A percentile compares a stretch with the other conserved stretches of the same genome.
Evolutionary conservation across 352 stramenopile genomes (phyloP).

Genomic region (Phytophthora meadii): DNA sequence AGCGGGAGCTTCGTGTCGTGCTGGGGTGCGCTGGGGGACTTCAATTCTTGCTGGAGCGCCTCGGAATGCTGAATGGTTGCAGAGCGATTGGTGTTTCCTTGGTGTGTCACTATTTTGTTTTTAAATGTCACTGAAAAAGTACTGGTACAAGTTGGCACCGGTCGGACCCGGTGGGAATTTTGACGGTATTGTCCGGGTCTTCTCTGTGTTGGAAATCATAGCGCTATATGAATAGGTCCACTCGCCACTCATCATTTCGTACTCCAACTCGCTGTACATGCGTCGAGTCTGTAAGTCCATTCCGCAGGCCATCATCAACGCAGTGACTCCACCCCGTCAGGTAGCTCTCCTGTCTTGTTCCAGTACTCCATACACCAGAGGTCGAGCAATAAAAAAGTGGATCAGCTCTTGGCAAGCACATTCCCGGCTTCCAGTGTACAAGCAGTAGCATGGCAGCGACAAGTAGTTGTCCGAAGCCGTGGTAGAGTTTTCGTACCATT

Average conservation of each 20-base stretch:
- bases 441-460: conserved; percentile 74
- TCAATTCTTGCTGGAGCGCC: no score
- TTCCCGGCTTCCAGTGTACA: conserved; percentile 74
- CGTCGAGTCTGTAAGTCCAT: conserved; percentile 63
- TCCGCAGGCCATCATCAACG: conserved; percentile 61
- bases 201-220: no score
- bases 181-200: no score
- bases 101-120: no score
- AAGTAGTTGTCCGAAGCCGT: conserved; percentile 80
- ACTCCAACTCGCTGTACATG: conserved; percentile 61
- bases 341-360: conserved; percentile 64
- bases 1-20: no score
- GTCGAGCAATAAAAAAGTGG: conserved; percentile 43
- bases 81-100: no score
- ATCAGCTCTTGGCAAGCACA: conserved; percentile 58
- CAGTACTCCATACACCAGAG: conserved; percentile 69
- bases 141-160: no score
- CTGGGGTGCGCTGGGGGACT: no score
- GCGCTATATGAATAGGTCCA: conserved; percentile 19
- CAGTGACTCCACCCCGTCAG: conserved; percentile 46
- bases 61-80: no score
- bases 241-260: conserved; percentile 51
- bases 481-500: conserved; percentile 64
- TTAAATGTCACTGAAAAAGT: no score
- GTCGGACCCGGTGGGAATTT: no score